Evolutionary conservation across 148 eudicot species (phyloP).

Genomic region (Fagopyrum esculentum): DNA sequence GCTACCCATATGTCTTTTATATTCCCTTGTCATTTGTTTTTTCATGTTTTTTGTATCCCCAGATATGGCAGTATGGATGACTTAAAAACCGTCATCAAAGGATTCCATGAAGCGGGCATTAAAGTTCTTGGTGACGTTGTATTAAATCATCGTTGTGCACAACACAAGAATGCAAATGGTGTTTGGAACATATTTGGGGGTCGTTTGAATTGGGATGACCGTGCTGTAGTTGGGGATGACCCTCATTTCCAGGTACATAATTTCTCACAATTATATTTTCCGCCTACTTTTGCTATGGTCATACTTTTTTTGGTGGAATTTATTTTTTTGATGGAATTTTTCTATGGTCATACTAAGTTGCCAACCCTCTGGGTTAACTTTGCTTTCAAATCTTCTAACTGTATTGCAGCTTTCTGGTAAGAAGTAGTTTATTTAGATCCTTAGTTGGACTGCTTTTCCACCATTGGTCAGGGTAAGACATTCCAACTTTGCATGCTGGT

Average conservation of each 20-base stretch:
- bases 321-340: no score
- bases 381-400: neutral
- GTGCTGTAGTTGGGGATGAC: conserved; percentile 96
- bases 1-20: neutral
- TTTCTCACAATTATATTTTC: neutral
- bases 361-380: neutral
- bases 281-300: neutral
- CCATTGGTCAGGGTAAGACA: neutral
- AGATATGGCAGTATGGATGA: conserved; percentile 88
- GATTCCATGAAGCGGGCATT: conserved; percentile 67
- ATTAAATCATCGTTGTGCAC: conserved; percentile 93
- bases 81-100: conserved; percentile 63
- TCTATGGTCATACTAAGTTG: neutral
- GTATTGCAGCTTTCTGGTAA: neutral
- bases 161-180: conserved; percentile 69
- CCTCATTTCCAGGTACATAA: conserved; percentile 88
- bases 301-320: no score
- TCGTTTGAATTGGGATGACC: conserved; percentile 97
- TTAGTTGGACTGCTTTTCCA: neutral
- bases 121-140: conserved; percentile 94
- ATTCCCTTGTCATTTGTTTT: neutral
- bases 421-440: neutral
- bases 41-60: conserved; percentile 4
- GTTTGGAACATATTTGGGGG: conserved; percentile 97
- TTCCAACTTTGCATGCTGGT: neutral